Evolutionary conservation across 2,329 filamentous ascomycete genomes (phyloP).

Genomic region (Penicillium nordicum): DNA sequence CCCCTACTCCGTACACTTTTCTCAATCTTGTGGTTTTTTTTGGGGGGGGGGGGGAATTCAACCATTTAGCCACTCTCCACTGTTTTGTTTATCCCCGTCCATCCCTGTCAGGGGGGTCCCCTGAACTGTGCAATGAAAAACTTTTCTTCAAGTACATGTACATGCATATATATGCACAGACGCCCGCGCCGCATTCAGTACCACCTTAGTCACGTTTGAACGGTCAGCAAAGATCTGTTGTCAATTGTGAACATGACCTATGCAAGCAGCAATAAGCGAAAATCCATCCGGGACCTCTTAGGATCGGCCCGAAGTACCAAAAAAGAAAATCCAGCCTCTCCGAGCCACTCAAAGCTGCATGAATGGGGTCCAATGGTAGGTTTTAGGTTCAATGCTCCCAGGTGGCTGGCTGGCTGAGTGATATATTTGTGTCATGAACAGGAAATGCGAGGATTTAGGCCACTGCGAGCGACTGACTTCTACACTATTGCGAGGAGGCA

Average conservation of each 20-base stretch:
- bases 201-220: neutral
- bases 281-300: constrained; percentile 5
- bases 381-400: neutral
- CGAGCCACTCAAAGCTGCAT: constrained; percentile 18
- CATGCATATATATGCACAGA: constrained; percentile 17
- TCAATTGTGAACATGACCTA: constrained; percentile 11
- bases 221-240: constrained; percentile 5
- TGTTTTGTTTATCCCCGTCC: neutral
- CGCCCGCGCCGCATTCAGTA: constrained; percentile 15
- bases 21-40: no score
- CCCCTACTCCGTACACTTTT: no score
- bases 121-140: constrained; percentile 12
- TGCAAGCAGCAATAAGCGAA: constrained; percentile 11
- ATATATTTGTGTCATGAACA: constrained; percentile 1
- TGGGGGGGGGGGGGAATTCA: neutral
- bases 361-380: neutral
- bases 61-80: neutral
- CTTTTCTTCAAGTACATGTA: constrained; percentile 10
- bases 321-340: constrained; percentile 10
- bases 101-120: constrained; percentile 10
- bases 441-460: constrained; percentile 7
- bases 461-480: constrained; percentile 8
- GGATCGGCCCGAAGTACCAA: constrained; percentile 14
- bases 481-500: constrained; percentile 17
- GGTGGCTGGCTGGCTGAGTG: constrained; percentile 10